Evolutionary conservation across 2,329 filamentous ascomycete genomes (phyloP).

Genomic region (Pseudocercospora pini-densiflorae): DNA sequence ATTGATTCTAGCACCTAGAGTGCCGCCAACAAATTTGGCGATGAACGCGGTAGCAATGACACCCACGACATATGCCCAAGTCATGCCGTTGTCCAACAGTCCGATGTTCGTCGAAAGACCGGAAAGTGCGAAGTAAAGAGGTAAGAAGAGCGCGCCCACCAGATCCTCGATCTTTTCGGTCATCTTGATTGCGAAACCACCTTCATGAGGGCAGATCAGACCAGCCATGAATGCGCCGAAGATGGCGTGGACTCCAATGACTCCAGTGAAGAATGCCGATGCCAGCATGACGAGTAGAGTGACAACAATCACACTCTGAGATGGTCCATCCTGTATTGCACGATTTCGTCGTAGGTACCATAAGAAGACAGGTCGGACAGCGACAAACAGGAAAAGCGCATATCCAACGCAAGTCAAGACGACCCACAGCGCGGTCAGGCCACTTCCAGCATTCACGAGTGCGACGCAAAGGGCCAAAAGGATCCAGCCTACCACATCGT

Average conservation of each 20-base stretch:
- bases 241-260: constrained; percentile 92
- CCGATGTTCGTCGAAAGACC: constrained; percentile 88
- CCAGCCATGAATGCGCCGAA: constrained; percentile 92
- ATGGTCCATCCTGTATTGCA: constrained; percentile 84
- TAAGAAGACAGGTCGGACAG: constrained; percentile 73
- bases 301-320: constrained; percentile 80
- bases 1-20: constrained; percentile 74
- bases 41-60: constrained; percentile 81
- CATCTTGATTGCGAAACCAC: constrained; percentile 86
- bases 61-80: constrained; percentile 88
- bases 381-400: constrained; percentile 73
- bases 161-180: constrained; percentile 96
- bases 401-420: constrained; percentile 77
- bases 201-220: constrained; percentile 86
- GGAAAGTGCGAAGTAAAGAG: constrained; percentile 91
- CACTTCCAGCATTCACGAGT: constrained; percentile 83
- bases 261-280: constrained; percentile 84
- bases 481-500: constrained; percentile 91
- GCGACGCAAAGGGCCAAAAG: constrained; percentile 91
- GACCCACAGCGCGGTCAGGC: constrained; percentile 83
- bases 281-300: constrained; percentile 79
- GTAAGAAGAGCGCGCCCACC: constrained; percentile 79
- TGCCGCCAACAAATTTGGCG: constrained; percentile 83
- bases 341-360: constrained; percentile 75
- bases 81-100: constrained; percentile 76